These are phyloP conservation scores for Athelia sp. DNA, from an alignment of 1,284 basidiomycete genomes.

Conservation along the genomic window DNA sequence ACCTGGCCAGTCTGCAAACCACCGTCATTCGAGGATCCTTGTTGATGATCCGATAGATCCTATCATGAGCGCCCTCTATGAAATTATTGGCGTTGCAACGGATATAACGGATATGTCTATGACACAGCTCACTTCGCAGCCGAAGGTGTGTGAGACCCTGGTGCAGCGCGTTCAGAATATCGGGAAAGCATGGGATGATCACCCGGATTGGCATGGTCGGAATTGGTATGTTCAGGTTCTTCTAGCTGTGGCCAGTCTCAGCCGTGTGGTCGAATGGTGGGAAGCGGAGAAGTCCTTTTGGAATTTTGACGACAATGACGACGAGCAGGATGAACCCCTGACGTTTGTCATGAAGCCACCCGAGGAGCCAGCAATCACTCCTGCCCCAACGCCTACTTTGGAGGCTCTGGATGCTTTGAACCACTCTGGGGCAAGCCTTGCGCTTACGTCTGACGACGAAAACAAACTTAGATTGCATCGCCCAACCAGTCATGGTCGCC, in stretches of 20 bases:
- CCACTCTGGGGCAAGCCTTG: constrained; percentile 37
- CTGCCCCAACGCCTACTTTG: constrained; percentile 35
- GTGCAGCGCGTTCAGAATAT: constrained; percentile 89
- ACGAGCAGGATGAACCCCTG: constrained; percentile 84
- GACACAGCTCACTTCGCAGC: constrained; percentile 77
- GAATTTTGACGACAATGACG: constrained; percentile 96
- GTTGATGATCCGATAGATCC: constrained; percentile 80
- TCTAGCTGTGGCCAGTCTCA: constrained; percentile 93
- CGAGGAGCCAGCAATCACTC: constrained; percentile 40
- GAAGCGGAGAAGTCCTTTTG: constrained; percentile 99
- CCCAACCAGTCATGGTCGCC: constrained; percentile 45
- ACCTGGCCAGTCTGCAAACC: constrained; percentile 48
- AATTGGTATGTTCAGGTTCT: constrained; percentile 98
- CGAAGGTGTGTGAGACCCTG: constrained; percentile 82
- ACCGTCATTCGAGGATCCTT: constrained; percentile 68
- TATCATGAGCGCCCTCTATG: constrained; percentile 90
- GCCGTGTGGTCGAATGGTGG: constrained; percentile 99
- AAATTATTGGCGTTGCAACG: constrained; percentile 91
- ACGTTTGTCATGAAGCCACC: constrained; percentile 86
- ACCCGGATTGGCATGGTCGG: constrained; percentile 96
- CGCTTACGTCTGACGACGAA: constrained; percentile 54
- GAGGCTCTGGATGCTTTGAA: constrained; percentile 31
- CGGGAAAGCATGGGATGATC: constrained; percentile 94
- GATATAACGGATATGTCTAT: constrained; percentile 91
- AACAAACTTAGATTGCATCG: constrained; percentile 43